These are phyloP conservation scores for Colletotrichum navitas DNA, from an alignment of 2,329 filamentous ascomycete genomes.

Conservation along the genomic window DNA sequence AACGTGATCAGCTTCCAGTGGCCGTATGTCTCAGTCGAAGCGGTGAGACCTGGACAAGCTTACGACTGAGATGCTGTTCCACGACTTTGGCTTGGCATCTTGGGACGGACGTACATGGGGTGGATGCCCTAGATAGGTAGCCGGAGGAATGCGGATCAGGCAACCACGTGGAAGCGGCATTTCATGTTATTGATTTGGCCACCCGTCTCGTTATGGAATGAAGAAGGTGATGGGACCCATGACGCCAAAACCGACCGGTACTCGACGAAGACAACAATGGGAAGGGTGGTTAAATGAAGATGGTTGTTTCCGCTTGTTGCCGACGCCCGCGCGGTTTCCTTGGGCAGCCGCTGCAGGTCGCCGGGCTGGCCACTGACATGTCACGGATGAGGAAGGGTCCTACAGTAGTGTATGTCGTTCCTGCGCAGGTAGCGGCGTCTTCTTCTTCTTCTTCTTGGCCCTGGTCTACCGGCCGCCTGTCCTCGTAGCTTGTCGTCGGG, in stretches of 20 bases:
- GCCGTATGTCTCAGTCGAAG: constrained; percentile 8
- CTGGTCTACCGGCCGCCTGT: neutral
- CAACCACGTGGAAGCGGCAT: neutral
- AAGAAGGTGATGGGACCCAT: neutral
- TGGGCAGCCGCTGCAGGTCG: constrained; percentile 23
- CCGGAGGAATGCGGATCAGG: neutral
- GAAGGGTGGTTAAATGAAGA: neutral
- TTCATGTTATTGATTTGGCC: neutral
- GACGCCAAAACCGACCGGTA: neutral
- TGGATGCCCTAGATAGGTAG: neutral
- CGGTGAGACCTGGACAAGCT: neutral
- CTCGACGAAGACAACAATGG: neutral
- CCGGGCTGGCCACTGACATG: constrained; percentile 35
- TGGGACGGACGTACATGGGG: neutral
- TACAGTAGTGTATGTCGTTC: constrained; percentile 11
- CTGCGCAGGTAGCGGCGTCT: constrained; percentile 25
- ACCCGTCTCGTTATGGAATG: neutral
- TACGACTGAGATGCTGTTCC: neutral
- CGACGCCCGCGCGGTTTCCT: neutral
- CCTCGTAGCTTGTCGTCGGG: neutral
- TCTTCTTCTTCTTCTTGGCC: neutral
- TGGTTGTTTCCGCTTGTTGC: neutral
- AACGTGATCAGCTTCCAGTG: neutral
- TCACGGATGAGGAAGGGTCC: constrained; percentile 14
- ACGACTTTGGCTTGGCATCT: constrained; percentile 1